Evolutionary conservation across 2,329 filamentous ascomycete species (phyloP), one percentile per base, ranked within the genome.

Genomic region (Epichloe typhina): DNA sequence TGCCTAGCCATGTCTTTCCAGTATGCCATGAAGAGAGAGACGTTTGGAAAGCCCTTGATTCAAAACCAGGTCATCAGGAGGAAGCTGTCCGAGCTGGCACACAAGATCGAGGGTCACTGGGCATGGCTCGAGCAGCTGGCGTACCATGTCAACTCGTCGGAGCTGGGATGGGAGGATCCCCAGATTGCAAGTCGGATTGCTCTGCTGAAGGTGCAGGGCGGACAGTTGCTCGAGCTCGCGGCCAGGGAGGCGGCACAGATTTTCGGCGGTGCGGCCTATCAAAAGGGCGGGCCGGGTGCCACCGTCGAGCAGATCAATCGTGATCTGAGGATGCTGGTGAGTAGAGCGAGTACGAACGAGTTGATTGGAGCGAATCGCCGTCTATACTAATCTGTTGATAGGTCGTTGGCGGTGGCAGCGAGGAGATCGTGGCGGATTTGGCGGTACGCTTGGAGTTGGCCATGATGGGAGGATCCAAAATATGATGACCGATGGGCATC

Each of bases 51-150:
- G 41, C 73, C 76, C 0, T 66, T 83, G 4, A 74, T 82, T 49
- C 62, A 72, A 12, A 76, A 76, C 58, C 76, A 81, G 47, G 74
- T 79, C 40, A 82, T 83, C 50, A 71, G 75, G 17, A 68, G 73
- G 19, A 83, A 83, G 59, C 69, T 83, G 13, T 72, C 75, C n/a
- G 77, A 73, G 37, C 70, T 82, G 47, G 78, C 76, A 0, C 68
- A 76, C 11, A 71, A 76, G 55, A 73, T 83, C n/a, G 80, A 83
- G 55, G 74, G 75, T 0, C 75, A 79, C 44, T 79, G 76, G 63
- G 76, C 79, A 0, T 82, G 79, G 66, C 61, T 83, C 52, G 80
- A 83, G 57, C 78, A 82, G 59, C 65, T 83, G 3, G 77, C 75
- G 5, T 77, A 75, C 58, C 75, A 77, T 44, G 67, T 76, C 42